A percentile compares a stretch with the other conserved stretches of the same genome.
Conservation (phyloP, 176 grass and related monocot genomes). For the bread wheat (Triticum aestivum) region DNA sequence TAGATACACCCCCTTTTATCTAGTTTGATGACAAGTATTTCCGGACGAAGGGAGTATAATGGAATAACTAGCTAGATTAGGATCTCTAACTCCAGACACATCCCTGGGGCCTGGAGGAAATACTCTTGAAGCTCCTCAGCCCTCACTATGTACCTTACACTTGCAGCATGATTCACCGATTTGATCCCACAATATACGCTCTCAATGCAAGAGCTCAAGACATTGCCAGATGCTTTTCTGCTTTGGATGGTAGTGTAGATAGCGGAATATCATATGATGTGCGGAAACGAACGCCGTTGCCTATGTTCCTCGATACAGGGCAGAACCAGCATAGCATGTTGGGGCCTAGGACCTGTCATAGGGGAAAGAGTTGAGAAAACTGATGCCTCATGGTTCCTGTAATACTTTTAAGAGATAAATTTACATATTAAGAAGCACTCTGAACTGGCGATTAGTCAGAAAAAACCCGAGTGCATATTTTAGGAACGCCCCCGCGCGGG, state of each 20-base stretch:
- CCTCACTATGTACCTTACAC: conserved; percentile 16
- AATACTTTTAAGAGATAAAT: not conserved
- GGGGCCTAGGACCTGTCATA: conserved; percentile 62
- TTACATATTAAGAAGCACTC: conserved; percentile 2
- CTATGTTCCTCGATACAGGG: conserved; percentile 53
- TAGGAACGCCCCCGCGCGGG: not conserved
- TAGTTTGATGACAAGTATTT: too few species aligned
- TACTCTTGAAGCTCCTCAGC: conserved; percentile 11
- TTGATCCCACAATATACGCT: not conserved
- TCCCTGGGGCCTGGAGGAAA: not conserved
- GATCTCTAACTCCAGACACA: conserved; percentile 3
- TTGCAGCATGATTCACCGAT: conserved; percentile 9
- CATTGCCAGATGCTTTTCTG: conserved; percentile 14
- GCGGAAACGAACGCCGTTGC: conserved; percentile 70
- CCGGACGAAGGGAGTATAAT: not conserved
- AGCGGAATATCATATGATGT: conserved; percentile 69
- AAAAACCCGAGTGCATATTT: not conserved
- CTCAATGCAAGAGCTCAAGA: not conserved
- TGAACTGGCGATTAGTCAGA: not conserved
- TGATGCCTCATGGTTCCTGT: not conserved
- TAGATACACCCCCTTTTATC: too few species aligned
- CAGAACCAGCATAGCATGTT: conserved; percentile 80
- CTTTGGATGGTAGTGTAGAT: conserved; percentile 35
- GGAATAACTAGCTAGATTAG: conserved; percentile 17
- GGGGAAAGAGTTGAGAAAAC: not conserved